Evolutionary conservation across 805 yeast genomes (phyloP), one percentile per base, ranked within the genome.

Genomic region (Candida sphagnicola): DNA sequence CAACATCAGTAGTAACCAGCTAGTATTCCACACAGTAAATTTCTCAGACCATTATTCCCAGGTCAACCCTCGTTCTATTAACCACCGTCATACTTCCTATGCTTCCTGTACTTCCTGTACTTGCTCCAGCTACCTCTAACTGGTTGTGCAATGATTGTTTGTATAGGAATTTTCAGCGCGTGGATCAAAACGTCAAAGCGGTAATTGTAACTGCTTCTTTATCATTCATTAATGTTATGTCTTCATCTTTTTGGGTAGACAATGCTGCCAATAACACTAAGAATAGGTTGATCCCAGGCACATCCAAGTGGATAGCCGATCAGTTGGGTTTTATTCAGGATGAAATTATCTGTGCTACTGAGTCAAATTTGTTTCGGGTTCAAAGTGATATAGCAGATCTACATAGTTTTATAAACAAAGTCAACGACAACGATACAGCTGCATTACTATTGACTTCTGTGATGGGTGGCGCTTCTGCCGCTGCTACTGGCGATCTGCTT

Each of bases 231-330:
- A 6, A 21, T 21, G 24, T 21, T 21, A 21, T 21, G 24, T 21
- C 24, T 21, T 26, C 29, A 13, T 43, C 47, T 14, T 51, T 57
- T 38, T 64, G 70, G 70, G 68, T 64, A 26, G 47, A 58, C 35
- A 53, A 50, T 31, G 67, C 67, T 14, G 59, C 63, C 38, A 52
- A 51, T 39, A 53, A 52, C 19, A 46, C 46, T 40, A 43, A 45
- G 17, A 43, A 48, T 28, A 57, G 53, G 23, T 44, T 55, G n/a
- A 61, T 71, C 4, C 78, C 78, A 1, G 83, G 81, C 5, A 59
- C 80, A 2, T 70, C 77, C 10, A 70, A 61, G 44, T 77, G 79
- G 78, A 61, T 75, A 34, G 61, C 73, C 24, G 56, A 56, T 35
- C 78, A 75, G 47, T 55, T 72, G 52, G 51, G 29, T 6, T 26